These are phyloP conservation scores for Penicillium angulare DNA, from an alignment of 495 filamentous ascomycete species.

Conservation along the genomic window DNA sequence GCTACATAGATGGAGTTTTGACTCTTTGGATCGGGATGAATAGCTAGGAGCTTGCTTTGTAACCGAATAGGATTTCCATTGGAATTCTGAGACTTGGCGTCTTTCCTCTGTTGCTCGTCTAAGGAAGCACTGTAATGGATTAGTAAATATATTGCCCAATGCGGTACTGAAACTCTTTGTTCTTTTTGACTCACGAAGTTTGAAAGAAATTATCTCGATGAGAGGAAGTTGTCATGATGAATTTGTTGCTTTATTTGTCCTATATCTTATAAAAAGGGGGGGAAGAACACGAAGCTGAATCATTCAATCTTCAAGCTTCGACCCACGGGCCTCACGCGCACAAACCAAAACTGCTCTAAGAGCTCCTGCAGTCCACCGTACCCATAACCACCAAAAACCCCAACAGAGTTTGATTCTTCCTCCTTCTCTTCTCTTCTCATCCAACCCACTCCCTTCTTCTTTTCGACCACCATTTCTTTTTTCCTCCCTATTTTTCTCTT, in stretches of 20 bases:
- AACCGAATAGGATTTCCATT: conserved; percentile 78
- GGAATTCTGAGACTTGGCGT: conserved; percentile 76
- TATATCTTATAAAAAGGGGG: background rate
- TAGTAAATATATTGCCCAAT: background rate
- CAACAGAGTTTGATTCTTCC: conserved; percentile 26
- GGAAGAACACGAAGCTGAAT: conserved; percentile 3
- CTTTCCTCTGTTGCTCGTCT: conserved; percentile 67
- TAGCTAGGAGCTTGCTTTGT: conserved; percentile 81
- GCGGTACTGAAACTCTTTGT: background rate
- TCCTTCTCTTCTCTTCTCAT: conserved; percentile 29
- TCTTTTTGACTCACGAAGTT: conserved; percentile 47
- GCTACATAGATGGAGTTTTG: conserved; percentile 69
- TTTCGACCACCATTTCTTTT: conserved; percentile 5
- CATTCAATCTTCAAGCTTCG: conserved; percentile 5
- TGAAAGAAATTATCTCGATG: conserved; percentile 84
- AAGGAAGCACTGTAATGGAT: conserved; percentile 60
- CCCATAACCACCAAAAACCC: conserved; percentile 40
- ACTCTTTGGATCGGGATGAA: conserved; percentile 64
- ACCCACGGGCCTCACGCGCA: conserved; percentile 12
- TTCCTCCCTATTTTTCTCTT: conserved; percentile 8
- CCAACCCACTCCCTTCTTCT: conserved; percentile 13
- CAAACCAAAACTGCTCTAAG: conserved; percentile 28
- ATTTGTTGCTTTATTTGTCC: background rate
- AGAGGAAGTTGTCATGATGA: conserved; percentile 60
- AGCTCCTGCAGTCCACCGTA: conserved; percentile 42